Evolutionary conservation across 1,284 basidiomycete species (phyloP), one percentile per base, ranked within the genome.

Genomic region (Trametes versicolor): DNA sequence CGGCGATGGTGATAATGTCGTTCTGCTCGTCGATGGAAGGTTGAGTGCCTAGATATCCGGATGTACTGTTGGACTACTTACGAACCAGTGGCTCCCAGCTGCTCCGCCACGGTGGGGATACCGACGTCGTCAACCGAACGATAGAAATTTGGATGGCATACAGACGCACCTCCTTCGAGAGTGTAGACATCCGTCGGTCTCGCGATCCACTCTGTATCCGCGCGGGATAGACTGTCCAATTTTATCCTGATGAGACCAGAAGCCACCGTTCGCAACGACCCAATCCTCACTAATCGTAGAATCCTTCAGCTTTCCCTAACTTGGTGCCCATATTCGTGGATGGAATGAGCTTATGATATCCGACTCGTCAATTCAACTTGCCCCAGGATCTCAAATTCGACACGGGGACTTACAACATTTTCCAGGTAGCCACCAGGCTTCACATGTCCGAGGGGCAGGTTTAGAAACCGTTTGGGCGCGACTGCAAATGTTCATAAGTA

Each of bases 271-370:
- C 29, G 29, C 8, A 8, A 32, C 29, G 29, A 32, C 29, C 4
- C 29, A 32, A 32, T 32, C 66, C 80, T 29, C 58, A 85, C 84
- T 83, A 85, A 64, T 82, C 73, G 68, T 85, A 86, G 68, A 86
- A 86, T 56, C 85, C 82, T 62, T 84, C 83, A 70, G 83, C 79
- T 67, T 85, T 83, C 1, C 84, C 85, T 1, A 83, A 83, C 1
- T 85, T 32, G 9, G 37, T 23, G 13, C 12, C 17, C 25, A 52
- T 29, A 21, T 15, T 32, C 29, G 29, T 8, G 29, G 29, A 32
- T 32, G 29, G 29, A 32, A 32, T 32, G 29, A 32, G 29, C 29
- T 32, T 32, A 8, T 32, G 29, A 32, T 32, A 32, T 32, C 29
- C 4, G 29, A 32, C 29, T 32, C 29, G 29, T 32, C 29, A 32